Conservation (phyloP, 1,284 basidiomycete genomes). For the Leccinum subrobustum region DNA sequence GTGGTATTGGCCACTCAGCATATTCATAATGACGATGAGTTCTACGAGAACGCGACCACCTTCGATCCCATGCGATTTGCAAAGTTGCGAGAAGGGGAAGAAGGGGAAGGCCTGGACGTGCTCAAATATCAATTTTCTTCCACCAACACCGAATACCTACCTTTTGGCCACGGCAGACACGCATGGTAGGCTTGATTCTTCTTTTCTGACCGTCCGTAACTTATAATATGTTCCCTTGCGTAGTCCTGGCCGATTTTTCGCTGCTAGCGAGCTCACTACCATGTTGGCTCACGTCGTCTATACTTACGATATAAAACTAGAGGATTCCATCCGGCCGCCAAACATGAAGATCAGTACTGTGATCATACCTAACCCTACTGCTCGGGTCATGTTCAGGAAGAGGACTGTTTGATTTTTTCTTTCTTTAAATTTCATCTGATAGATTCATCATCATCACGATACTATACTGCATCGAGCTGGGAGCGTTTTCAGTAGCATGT, state of each 20-base stretch:
- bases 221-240: neutral
- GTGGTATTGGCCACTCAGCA: constrained; percentile 25
- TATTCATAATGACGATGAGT: constrained; percentile 26
- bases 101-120: neutral
- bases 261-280: constrained; percentile 24
- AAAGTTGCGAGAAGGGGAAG: constrained; percentile 9
- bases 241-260: constrained; percentile 36
- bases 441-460: neutral
- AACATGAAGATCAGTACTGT: constrained; percentile 10
- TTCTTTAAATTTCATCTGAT: neutral
- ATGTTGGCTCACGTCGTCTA: constrained; percentile 32
- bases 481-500: neutral
- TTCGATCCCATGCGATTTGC: constrained; percentile 38
- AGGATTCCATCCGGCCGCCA: constrained; percentile 2
- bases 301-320: constrained; percentile 32
- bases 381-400: neutral
- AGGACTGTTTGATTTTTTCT: constrained; percentile 1
- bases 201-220: too few species aligned
- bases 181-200: constrained; percentile 16
- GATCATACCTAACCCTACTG: neutral
- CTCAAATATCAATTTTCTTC: constrained; percentile 18
- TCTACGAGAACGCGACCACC: constrained; percentile 25
- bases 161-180: constrained; percentile 19
- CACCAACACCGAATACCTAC: constrained; percentile 11
- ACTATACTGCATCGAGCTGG: neutral